Percentiles rank a stretch among this genome's conserved stretches.
These are phyloP conservation scores for Cylindrotheca closterium DNA, from an alignment of 108 stramenopile genomes.

Conservation along the genomic window DNA sequence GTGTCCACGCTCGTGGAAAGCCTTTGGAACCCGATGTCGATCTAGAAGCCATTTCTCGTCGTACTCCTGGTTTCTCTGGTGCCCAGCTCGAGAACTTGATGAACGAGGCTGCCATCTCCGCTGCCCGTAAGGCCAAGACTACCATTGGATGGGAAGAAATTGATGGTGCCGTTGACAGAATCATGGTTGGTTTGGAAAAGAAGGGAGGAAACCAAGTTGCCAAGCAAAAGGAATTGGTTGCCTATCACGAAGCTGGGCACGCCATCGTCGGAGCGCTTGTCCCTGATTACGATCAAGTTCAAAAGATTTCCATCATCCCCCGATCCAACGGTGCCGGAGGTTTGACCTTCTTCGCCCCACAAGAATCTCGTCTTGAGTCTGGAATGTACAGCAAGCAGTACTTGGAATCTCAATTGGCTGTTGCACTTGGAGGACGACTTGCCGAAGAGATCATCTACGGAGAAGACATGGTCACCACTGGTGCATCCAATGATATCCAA, in stretches of 20 bases:
- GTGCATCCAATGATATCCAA: slow-evolving; percentile 96
- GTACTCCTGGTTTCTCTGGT: slow-evolving; percentile 97
- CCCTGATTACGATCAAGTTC: slow-evolving; percentile 92
- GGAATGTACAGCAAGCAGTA: slow-evolving; percentile 93
- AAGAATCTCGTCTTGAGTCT: slow-evolving; percentile 89
- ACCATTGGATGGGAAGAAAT: slow-evolving; percentile 92
- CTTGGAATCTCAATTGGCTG: slow-evolving; percentile 91
- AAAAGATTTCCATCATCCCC: slow-evolving; percentile 97
- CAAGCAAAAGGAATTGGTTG: slow-evolving; percentile 84
- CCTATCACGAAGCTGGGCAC: slow-evolving; percentile 97
- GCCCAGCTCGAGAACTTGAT: slow-evolving; percentile 96
- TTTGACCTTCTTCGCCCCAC: slow-evolving; percentile 93
- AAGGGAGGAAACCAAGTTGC: slow-evolving; percentile 78
- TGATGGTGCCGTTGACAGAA: slow-evolving; percentile 95
- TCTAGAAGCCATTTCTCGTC: slow-evolving; percentile 82
- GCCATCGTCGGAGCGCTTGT: slow-evolving; percentile 91
- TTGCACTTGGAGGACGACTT: slow-evolving; percentile 95
- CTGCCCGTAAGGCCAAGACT: slow-evolving; percentile 67
- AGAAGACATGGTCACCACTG: slow-evolving; percentile 93
- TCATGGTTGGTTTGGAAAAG: slow-evolving; percentile 97
- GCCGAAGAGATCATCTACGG: slow-evolving; percentile 99
- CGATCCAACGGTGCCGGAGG: slow-evolving; percentile 93
- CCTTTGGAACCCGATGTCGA: slow-evolving; percentile 93
- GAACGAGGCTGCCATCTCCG: slow-evolving; percentile 96
- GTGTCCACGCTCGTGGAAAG: slow-evolving; percentile 91